Evolutionary conservation across 2,329 filamentous ascomycete species (phyloP).

Genomic region (Ophiostoma sp.): DNA sequence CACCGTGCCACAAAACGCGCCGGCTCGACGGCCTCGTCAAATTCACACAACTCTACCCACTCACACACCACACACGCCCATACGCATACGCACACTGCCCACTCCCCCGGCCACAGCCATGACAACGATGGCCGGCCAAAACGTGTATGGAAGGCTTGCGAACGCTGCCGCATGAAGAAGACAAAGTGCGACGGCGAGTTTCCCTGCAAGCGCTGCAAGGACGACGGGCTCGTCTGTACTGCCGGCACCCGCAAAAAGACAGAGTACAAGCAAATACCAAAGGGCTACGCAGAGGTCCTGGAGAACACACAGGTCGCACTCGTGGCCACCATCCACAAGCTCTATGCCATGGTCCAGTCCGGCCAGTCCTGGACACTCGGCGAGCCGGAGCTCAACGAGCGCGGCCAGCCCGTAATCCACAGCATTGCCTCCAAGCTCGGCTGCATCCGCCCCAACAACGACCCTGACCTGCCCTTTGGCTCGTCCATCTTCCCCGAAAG

Average conservation of each 20-base stretch:
- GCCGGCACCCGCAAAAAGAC: conserved; percentile 60
- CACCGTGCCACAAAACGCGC: conserved; percentile 50
- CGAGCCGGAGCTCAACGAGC: conserved; percentile 59
- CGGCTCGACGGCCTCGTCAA: conserved; percentile 29
- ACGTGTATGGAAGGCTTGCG: conserved; percentile 62
- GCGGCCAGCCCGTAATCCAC: conserved; percentile 58
- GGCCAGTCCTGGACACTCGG: conserved; percentile 55
- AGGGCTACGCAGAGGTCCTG: conserved; percentile 59
- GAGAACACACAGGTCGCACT: conserved; percentile 61
- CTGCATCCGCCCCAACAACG: conserved; percentile 57
- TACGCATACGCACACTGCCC: neutral
- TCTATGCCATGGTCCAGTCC: conserved; percentile 58
- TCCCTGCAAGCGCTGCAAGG: conserved; percentile 61
- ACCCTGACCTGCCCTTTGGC: conserved; percentile 50
- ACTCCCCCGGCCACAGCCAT: conserved; percentile 37
- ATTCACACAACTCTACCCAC: conserved; percentile 30
- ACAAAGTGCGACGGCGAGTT: conserved; percentile 65
- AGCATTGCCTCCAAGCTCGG: conserved; percentile 60
- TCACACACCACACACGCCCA: neutral
- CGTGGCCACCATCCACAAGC: conserved; percentile 59
- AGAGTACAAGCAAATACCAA: conserved; percentile 61
- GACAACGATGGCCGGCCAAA: conserved; percentile 53
- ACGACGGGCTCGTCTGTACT: conserved; percentile 59
- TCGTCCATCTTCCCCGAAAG: conserved; percentile 58
- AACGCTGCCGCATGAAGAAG: conserved; percentile 64